These are phyloP conservation scores for Glycine latifolia DNA, from an alignment of 306 rosid genomes.

Conservation along the genomic window DNA sequence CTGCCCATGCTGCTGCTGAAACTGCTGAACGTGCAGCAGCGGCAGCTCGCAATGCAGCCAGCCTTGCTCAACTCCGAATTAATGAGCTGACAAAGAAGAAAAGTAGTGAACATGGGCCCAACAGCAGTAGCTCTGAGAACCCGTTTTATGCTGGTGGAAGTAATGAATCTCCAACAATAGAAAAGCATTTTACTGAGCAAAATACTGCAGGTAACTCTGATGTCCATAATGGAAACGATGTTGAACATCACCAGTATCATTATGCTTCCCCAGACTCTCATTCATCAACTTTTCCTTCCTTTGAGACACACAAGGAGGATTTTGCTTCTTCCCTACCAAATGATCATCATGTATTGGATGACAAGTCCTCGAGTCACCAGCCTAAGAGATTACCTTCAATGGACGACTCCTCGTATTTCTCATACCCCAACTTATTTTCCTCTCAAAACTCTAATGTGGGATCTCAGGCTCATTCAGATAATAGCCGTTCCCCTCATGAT, in stretches of 20 bases:
- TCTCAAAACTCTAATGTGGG: conserved; percentile 62
- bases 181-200: conserved; percentile 43
- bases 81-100: conserved; percentile 73
- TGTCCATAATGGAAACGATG: conserved; percentile 28
- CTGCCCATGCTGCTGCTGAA: conserved; percentile 96
- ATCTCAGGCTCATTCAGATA: conserved; percentile 62
- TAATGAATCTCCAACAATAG: conserved; percentile 45
- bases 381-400: conserved; percentile 76
- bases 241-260: conserved; percentile 49
- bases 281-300: conserved; percentile 53
- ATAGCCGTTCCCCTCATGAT: conserved; percentile 54
- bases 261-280: conserved; percentile 51
- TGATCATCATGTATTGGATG: conserved; percentile 49
- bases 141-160: conserved; percentile 60
- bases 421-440: conserved; percentile 83
- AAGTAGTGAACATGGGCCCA: conserved; percentile 52
- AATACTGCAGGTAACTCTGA: conserved; percentile 45
- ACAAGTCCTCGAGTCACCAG: conserved; percentile 53
- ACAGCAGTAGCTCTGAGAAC: conserved; percentile 57
- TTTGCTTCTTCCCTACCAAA: conserved; percentile 51
- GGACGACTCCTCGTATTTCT: conserved; percentile 81
- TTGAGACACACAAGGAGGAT: conserved; percentile 56
- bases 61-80: conserved; percentile 81
- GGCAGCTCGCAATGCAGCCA: conserved; percentile 92
- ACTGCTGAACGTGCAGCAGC: conserved; percentile 91